Conservation (phyloP, 1,284 basidiomycete species). For the Cystobasidium pallidum region DNA sequence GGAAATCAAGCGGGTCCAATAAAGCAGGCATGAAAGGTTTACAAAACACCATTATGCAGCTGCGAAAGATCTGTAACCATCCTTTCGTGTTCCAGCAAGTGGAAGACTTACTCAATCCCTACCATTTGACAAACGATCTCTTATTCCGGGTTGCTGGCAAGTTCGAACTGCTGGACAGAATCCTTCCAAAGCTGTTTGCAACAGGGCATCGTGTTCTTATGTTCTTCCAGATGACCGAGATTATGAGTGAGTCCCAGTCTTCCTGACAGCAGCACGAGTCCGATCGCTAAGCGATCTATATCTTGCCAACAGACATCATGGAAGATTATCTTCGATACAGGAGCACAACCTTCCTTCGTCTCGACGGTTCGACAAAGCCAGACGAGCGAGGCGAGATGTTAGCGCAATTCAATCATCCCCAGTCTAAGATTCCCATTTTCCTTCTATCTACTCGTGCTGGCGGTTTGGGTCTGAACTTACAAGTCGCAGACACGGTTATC, state of each 20-base stretch:
- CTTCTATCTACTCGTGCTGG: constrained; percentile 95
- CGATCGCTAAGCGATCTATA: constrained; percentile 52
- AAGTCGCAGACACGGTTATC: constrained; percentile 98
- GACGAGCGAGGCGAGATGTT: constrained; percentile 93
- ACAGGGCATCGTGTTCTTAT: constrained; percentile 94
- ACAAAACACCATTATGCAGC: constrained; percentile 98
- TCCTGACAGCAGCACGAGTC: neutral
- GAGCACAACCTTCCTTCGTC: constrained; percentile 86
- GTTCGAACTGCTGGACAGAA: constrained; percentile 89
- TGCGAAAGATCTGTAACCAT: constrained; percentile 98
- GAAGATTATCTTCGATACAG: constrained; percentile 94
- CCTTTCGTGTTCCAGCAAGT: constrained; percentile 95
- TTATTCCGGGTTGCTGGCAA: constrained; percentile 84
- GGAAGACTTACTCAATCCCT: constrained; percentile 81
- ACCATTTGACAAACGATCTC: constrained; percentile 75
- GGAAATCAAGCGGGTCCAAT: constrained; percentile 54
- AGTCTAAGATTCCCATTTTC: constrained; percentile 91
- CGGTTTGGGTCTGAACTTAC: constrained; percentile 95
- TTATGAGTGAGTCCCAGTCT: constrained; percentile 40
- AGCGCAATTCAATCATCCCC: constrained; percentile 84
- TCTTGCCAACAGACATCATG: constrained; percentile 85
- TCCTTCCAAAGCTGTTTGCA: constrained; percentile 91
- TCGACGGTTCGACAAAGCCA: constrained; percentile 97
- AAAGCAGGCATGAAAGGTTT: constrained; percentile 60
- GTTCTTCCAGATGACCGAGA: constrained; percentile 97